Evolutionary conservation across 768 basidiomycete genomes (phyloP), one percentile per base, ranked within the genome.

Genomic region (Xanthoconium purpureum): DNA sequence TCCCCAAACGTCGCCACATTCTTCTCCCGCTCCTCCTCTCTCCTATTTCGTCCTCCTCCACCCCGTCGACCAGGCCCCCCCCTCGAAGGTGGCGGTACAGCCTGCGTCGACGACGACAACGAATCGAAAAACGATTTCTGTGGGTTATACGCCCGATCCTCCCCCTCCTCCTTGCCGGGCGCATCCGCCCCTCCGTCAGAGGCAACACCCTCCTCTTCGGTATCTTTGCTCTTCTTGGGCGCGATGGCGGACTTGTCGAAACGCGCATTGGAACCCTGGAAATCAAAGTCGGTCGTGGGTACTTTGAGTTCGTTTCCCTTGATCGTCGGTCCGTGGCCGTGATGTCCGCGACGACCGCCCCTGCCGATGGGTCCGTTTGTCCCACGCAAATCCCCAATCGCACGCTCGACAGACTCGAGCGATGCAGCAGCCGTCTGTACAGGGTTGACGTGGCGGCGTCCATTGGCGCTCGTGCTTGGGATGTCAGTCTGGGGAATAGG

Each of bases 1-100:
- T 93, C 91, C 3, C 91, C 91, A 77, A 94, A 94, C 9, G 91
- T 93, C 32, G 88, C 87, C 10, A 93, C 84, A 63, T 93, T 93
- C 71, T 81, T 84, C 71, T 91, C 89, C 57, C 91, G 73, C 67
- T 93, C 91, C 63, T 92, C 91, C 62, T 93, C 90, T 43, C 91
- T 73, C 62, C 90, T 78, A 62, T 83, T 89, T 50, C 86, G 76
- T 1, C 85, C 89, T 0, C 73, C 78, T 6, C 79, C 77, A 15
- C 80, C 73, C 0, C 78, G 66, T 42, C 80, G 66, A 7, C 76
- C 72, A 37, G 73, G 74, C 3, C 78, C 74, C 15, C 77, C 76
- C 29, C 77, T 68, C 18, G 61, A 46, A 1, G 66, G 62, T 4
- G 70, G 73, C 0, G 68, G 73, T 46, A 17, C 61, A 33, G 62